phyloP scores from a whole-genome alignment of 371 early-diverging fungal genomes.

The Apophysomyces trapeziformis region DNA sequence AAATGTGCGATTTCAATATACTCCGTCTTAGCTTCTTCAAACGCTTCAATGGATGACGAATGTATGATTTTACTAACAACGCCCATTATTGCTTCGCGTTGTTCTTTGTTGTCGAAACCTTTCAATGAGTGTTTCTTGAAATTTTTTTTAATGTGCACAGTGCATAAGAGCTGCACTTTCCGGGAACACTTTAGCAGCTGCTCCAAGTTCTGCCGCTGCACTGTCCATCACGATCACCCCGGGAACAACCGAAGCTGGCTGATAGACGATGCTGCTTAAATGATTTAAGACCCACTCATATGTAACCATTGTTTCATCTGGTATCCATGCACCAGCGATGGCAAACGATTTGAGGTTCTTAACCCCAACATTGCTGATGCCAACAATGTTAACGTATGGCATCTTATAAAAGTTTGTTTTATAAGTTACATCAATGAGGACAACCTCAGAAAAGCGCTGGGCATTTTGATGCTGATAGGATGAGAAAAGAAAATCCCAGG shows the following conservation, averaged over 20 bases:
- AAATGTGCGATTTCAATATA: too few relatives aligned
- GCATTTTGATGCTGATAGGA: background rate
- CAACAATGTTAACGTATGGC: conserved; percentile 10
- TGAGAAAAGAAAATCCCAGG: background rate
- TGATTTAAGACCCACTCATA: background rate
- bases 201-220: too few relatives aligned
- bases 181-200: too few relatives aligned
- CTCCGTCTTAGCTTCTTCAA: too few relatives aligned
- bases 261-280: background rate
- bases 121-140: too few relatives aligned
- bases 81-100: too few relatives aligned
- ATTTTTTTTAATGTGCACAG: too few relatives aligned
- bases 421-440: background rate
- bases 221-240: background rate
- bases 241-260: background rate
- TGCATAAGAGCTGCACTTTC: too few relatives aligned
- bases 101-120: too few relatives aligned
- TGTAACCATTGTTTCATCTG: background rate
- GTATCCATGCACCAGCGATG: conserved; percentile 3
- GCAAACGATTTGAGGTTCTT: background rate
- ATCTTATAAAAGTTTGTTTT: conserved; percentile 1
- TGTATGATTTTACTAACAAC: too few relatives aligned
- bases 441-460: background rate
- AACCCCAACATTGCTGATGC: conserved; percentile 1
- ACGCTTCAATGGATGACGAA: too few relatives aligned